These are phyloP conservation scores for Aspergillus mulundensis DNA, from an alignment of 495 filamentous ascomycete species.

Conservation along the genomic window DNA sequence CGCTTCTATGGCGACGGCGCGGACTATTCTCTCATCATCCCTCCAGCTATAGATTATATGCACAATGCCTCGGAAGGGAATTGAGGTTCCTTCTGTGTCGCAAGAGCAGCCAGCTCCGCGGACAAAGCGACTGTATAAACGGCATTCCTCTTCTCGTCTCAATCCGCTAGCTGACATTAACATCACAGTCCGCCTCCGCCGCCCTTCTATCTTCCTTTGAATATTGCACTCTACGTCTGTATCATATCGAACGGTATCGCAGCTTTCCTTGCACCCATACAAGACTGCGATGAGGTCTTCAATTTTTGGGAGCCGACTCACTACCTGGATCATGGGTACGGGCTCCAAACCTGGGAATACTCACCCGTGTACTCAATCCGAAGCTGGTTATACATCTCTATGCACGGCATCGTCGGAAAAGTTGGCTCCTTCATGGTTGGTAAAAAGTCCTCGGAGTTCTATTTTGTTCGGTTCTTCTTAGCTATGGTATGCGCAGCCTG, in stretches of 20 bases:
- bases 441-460: constrained; percentile 71
- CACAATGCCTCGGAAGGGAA: constrained; percentile 16
- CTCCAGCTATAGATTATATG: background rate
- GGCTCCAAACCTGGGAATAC: constrained; percentile 98
- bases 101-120: constrained; percentile 11
- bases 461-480: constrained; percentile 71
- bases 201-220: constrained; percentile 63
- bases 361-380: constrained; percentile 93
- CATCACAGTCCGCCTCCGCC: constrained; percentile 43
- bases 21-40: background rate
- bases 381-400: constrained; percentile 88
- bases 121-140: constrained; percentile 32
- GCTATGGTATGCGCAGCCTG: constrained; percentile 72
- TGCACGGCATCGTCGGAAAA: constrained; percentile 73
- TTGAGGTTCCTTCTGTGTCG: constrained; percentile 8
- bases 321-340: constrained; percentile 89
- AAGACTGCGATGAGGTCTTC: constrained; percentile 98
- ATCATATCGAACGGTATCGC: constrained; percentile 67
- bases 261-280: constrained; percentile 84
- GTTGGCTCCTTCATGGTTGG: constrained; percentile 57
- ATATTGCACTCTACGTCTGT: constrained; percentile 73
- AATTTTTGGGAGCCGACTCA: constrained; percentile 99
- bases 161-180: constrained; percentile 1
- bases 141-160: background rate
- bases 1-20: background rate